A percentile compares a stretch with the other conserved stretches of the same genome.
Evolutionary conservation across 192 early-diverging fungal genomes (phyloP).

Genomic region (Backusella macrospora): DNA sequence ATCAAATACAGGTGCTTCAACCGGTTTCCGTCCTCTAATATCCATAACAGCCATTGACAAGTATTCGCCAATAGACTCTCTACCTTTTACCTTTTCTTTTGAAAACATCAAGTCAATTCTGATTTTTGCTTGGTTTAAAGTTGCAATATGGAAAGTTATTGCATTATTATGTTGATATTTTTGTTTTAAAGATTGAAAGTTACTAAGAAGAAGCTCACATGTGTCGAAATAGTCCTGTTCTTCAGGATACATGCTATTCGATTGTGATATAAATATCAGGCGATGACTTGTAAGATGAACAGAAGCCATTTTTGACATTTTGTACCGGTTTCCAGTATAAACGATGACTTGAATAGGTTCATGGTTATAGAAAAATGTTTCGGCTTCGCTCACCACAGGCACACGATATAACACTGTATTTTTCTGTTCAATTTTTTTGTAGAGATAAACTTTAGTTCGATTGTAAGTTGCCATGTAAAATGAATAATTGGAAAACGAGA

Average conservation of each 20-base stretch:
- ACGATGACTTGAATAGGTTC: conserved; percentile 5
- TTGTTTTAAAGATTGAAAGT: not conserved
- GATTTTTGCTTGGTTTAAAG: not conserved
- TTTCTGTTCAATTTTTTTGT: not conserved
- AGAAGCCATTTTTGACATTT: not conserved
- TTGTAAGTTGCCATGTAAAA: not conserved
- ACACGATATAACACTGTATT: not conserved
- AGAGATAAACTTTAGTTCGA: not conserved
- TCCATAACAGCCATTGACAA: not conserved
- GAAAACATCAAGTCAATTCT: conserved; percentile 7
- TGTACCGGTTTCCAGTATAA: not conserved
- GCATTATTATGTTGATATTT: conserved; percentile 3
- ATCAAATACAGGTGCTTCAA: not conserved
- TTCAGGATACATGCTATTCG: not conserved
- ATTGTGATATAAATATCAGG: not conserved
- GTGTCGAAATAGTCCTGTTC: not conserved
- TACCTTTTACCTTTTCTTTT: not conserved
- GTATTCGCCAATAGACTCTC: not conserved
- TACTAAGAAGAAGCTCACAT: not conserved
- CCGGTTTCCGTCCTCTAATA: not conserved
- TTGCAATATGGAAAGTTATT: not conserved
- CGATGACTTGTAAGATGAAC: not conserved
- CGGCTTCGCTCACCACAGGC: not conserved
- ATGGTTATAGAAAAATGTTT: not conserved
- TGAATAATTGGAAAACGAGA: not conserved